Evolutionary conservation across 495 filamentous ascomycete species (phyloP).

Genomic region (Penicillium malachiteum): DNA sequence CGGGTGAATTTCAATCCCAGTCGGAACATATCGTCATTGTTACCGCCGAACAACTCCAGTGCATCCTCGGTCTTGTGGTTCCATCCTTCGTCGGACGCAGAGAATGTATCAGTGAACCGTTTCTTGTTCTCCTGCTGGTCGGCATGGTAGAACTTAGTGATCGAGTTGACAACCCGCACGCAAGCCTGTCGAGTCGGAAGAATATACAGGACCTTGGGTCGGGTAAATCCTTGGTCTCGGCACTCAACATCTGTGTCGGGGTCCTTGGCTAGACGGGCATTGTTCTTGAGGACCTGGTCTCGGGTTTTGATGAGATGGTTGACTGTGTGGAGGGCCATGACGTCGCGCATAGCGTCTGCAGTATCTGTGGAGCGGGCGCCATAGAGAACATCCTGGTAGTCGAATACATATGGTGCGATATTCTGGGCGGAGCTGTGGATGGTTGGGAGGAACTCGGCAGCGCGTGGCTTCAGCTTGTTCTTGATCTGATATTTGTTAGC

Average conservation of each 20-base stretch:
- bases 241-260: constrained; percentile 68
- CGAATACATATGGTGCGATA: constrained; percentile 52
- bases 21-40: constrained; percentile 95
- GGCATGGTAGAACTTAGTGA: constrained; percentile 69
- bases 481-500: constrained; percentile 38
- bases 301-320: constrained; percentile 95
- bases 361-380: constrained; percentile 66
- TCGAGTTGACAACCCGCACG: constrained; percentile 69
- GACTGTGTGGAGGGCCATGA: constrained; percentile 78
- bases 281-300: constrained; percentile 89
- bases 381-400: constrained; percentile 80
- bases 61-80: constrained; percentile 83
- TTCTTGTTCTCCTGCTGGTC: constrained; percentile 96
- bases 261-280: constrained; percentile 65
- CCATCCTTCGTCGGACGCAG: constrained; percentile 59
- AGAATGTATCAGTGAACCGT: constrained; percentile 80
- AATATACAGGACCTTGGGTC: constrained; percentile 88
- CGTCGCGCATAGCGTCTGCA: constrained; percentile 61
- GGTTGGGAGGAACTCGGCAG: constrained; percentile 31
- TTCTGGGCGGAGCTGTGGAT: constrained; percentile 34
- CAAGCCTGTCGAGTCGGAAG: constrained; percentile 85
- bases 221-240: constrained; percentile 92
- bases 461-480: constrained; percentile 40
- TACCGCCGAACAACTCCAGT: constrained; percentile 84
- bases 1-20: constrained; percentile 92